Conservation (phyloP, 2,329 filamentous ascomycete species). For the Phialocephala subalpina region DNA sequence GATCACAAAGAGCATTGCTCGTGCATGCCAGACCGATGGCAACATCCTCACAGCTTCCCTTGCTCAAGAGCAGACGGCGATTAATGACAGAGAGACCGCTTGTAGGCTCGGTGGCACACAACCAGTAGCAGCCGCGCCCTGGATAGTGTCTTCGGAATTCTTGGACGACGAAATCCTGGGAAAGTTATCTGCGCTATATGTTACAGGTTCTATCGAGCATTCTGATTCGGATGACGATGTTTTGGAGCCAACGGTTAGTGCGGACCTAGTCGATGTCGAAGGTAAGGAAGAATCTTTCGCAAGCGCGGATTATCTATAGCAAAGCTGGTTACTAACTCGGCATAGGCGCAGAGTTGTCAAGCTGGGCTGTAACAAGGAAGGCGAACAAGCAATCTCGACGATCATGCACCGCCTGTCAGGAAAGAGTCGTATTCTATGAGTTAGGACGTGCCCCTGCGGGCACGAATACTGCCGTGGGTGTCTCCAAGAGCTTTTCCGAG, state of each 20-base stretch:
- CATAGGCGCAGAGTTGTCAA: conserved; percentile 19
- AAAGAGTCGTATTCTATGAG: conserved; percentile 22
- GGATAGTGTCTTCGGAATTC: conserved; percentile 10
- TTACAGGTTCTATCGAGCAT: conserved; percentile 10
- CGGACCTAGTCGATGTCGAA: not conserved
- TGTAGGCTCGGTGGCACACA: conserved; percentile 20
- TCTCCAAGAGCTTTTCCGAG: conserved; percentile 52
- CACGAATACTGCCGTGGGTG: conserved; percentile 63
- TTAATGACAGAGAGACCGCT: conserved; percentile 29
- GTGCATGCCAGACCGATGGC: conserved; percentile 35
- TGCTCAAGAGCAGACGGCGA: conserved; percentile 27
- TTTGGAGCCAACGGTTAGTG: not conserved
- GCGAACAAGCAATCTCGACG: not conserved
- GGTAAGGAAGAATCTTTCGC: not conserved
- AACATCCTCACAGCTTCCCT: conserved; percentile 16
- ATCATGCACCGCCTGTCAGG: not conserved
- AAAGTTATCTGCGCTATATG: conserved; percentile 32
- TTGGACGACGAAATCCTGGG: conserved; percentile 33
- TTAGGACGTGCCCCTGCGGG: conserved; percentile 45
- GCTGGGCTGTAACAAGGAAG: conserved; percentile 13
- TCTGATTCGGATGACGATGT: not conserved
- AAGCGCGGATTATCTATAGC: not conserved
- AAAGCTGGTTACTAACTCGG: not conserved
- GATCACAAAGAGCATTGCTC: conserved; percentile 37
- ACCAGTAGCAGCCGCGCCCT: not conserved